Evolutionary conservation across 2,329 filamentous ascomycete genomes (phyloP), one percentile per base, ranked within the genome.

Genomic region (Fusarium pseudograminearum): DNA sequence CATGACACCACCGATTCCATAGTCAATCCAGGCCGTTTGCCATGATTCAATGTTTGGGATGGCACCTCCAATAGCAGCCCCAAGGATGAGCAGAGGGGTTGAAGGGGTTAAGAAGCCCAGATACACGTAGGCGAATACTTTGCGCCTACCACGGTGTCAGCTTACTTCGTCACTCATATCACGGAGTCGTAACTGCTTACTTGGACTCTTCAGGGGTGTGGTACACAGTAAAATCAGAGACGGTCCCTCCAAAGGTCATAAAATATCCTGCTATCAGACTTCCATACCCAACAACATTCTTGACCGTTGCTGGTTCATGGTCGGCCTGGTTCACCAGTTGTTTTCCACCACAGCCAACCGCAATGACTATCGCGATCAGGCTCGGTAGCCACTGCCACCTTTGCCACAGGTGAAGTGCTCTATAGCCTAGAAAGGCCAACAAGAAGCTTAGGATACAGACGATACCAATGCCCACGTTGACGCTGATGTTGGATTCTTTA

Each of bases 181-280:
- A 6, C 11, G 16, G 30, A 16, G 18, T 2, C 3, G 26, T 10
- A 16, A 38, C 6, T 16, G 53, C 72, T 70, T 50, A 74, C 73
- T 72, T 75, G 31, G 67, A 61, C 22, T 50, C 64, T 31, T 48
- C 46, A 9, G 72, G 67, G 31, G 45, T 62, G 76, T 87, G 84
- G 70, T 89, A 89, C 11, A 84, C 84, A n/a, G 83, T 83, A 63
- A 87, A 88, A 69, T 89, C 87, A n/a, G 84, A 86, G 0, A 82
- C 83, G 6, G 84, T 84, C 4, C 84, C 85, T 11, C 83, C 85
- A 73, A 87, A 89, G 1, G 83, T 85, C 62, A 89, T 78, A 45
- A 88, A 84, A 59, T 86, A 86, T 4, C 82, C 81, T 4, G 85
- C 85, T 38, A 85, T 83, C 46, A 85, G 68, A 24, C 82, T 79